These are phyloP conservation scores for Camellia sinensis DNA, from an alignment of 148 eudicot species.

Conservation along the genomic window DNA sequence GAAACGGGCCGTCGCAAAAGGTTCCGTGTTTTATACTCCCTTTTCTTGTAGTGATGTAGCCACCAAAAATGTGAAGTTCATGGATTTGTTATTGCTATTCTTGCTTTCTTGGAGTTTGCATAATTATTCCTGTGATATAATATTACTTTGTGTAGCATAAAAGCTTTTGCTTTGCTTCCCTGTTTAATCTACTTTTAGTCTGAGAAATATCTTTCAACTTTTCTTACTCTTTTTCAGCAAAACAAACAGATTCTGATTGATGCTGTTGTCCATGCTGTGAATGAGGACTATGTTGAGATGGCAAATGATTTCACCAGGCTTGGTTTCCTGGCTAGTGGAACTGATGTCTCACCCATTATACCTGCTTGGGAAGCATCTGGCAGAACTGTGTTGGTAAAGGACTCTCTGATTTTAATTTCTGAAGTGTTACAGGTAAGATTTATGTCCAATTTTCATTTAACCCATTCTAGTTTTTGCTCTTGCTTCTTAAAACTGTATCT, in stretches of 20 bases:
- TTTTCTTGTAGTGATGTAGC: too few relatives aligned
- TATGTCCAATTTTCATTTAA: too few relatives aligned
- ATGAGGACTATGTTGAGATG: slow-evolving; percentile 97
- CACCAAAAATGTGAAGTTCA: too few relatives aligned
- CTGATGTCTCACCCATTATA: slow-evolving; percentile 87
- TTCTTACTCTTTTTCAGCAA: slow-evolving; percentile 50
- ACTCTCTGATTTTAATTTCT: slow-evolving; percentile 81
- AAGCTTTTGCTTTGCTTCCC: background rate
- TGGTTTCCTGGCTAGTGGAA: slow-evolving; percentile 92
- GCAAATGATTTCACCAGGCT: slow-evolving; percentile 99
- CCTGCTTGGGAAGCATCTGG: slow-evolving; percentile 98
- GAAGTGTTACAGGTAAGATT: too few relatives aligned
- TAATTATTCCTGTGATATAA: too few relatives aligned
- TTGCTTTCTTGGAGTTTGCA: too few relatives aligned
- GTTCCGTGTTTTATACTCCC: too few relatives aligned
- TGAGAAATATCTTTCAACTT: background rate
- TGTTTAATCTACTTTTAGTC: background rate
- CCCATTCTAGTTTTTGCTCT: too few relatives aligned
- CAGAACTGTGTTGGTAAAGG: slow-evolving; percentile 95
- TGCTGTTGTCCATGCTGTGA: slow-evolving; percentile 99
- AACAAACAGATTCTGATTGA: slow-evolving; percentile 95
- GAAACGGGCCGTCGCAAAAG: too few relatives aligned
- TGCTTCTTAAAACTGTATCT: slow-evolving; percentile 29
- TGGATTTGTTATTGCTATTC: too few relatives aligned
- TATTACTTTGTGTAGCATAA: too few relatives aligned